Conservation (phyloP, 306 rosid genomes). For the Rosa persica region DNA sequence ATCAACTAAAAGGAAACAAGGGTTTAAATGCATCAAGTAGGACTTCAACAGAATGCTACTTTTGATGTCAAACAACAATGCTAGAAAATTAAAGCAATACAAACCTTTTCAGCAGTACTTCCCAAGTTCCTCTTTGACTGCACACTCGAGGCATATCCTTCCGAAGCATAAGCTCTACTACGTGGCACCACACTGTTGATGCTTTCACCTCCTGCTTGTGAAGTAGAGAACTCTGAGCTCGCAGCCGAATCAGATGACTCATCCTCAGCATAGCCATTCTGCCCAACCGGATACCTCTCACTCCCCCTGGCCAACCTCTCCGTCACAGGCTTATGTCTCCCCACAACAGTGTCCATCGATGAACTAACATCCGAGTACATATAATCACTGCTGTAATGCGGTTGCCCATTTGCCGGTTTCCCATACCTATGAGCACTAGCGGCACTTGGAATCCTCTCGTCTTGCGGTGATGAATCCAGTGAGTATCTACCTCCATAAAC, state of each 20-base stretch:
- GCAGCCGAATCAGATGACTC: slow-evolving; percentile 88
- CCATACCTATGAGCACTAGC: slow-evolving; percentile 35
- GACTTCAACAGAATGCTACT: background rate
- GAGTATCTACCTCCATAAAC: slow-evolving; percentile 75
- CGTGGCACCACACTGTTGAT: slow-evolving; percentile 60
- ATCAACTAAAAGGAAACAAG: background rate
- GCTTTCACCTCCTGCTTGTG: slow-evolving; percentile 73
- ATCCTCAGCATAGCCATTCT: slow-evolving; percentile 67
- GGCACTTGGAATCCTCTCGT: slow-evolving; percentile 43
- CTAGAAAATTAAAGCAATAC: slow-evolving; percentile 22
- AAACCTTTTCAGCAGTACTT: slow-evolving; percentile 59
- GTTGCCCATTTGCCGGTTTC: slow-evolving; percentile 35
- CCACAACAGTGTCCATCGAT: slow-evolving; percentile 72
- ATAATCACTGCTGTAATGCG: slow-evolving; percentile 58
- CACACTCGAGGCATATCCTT: slow-evolving; percentile 72
- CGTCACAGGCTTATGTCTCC: slow-evolving; percentile 39
- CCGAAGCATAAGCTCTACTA: slow-evolving; percentile 58
- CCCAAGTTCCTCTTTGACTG: slow-evolving; percentile 58
- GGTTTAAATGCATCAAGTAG: background rate
- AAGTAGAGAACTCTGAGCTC: slow-evolving; percentile 84
- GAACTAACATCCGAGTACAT: slow-evolving; percentile 86
- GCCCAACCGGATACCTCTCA: slow-evolving; percentile 46
- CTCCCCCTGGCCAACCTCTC: slow-evolving; percentile 35
- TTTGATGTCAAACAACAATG: slow-evolving; percentile 14
- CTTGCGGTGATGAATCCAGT: slow-evolving; percentile 79